Evolutionary conservation across 768 basidiomycete species (phyloP).

Genomic region (Trametes coccinea): DNA sequence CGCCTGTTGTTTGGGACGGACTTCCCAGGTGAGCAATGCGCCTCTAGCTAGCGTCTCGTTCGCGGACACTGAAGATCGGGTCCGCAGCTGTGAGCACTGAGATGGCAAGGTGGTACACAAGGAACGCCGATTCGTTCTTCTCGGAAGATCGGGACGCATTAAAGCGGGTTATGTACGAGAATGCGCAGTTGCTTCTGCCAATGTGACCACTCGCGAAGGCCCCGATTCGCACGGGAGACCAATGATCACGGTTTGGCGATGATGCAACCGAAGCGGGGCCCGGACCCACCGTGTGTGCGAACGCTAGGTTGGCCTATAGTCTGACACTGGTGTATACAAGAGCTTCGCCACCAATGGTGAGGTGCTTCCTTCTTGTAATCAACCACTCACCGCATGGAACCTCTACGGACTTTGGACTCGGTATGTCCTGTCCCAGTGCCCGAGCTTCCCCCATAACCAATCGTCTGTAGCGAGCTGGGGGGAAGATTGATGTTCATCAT

Average conservation of each 20-base stretch:
- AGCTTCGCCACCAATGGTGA: too few relatives aligned
- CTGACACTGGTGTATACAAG: too few relatives aligned
- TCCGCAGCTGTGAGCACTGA: constrained; percentile 54
- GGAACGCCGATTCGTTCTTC: constrained; percentile 52
- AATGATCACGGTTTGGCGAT: not conserved
- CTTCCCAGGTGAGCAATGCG: constrained; percentile 58
- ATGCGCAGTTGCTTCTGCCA: constrained; percentile 54
- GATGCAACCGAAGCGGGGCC: not conserved
- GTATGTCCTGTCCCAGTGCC: too few relatives aligned
- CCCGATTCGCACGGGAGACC: too few relatives aligned
- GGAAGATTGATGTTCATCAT: constrained; percentile 66
- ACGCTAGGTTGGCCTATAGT: too few relatives aligned
- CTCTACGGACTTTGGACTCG: too few relatives aligned
- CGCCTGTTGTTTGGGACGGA: constrained; percentile 73
- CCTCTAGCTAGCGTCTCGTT: not conserved
- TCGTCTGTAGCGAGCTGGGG: not conserved
- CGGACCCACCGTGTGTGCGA: too few relatives aligned
- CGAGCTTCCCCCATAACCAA: too few relatives aligned
- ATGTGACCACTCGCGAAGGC: not conserved
- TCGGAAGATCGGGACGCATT: constrained; percentile 40
- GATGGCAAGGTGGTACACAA: constrained; percentile 63
- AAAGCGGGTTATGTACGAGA: constrained; percentile 46
- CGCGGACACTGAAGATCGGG: too few relatives aligned
- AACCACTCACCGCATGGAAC: too few relatives aligned
- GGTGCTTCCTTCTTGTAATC: too few relatives aligned